Conservation (phyloP, 495 filamentous ascomycete genomes). For the Letharia lupina region DNA sequence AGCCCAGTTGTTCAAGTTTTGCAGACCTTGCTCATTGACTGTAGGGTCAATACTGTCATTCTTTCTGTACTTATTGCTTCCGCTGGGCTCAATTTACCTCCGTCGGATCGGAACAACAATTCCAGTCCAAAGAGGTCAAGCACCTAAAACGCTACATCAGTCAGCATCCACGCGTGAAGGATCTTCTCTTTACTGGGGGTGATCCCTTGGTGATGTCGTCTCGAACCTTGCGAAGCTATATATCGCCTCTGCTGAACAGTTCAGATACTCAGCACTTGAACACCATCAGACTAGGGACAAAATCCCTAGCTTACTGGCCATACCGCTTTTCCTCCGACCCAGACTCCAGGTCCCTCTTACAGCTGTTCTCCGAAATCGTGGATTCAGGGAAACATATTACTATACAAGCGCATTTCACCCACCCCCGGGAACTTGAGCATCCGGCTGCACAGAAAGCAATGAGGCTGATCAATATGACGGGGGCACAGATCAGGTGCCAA, state of each 20-base stretch:
- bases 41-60: slow-evolving; percentile 6
- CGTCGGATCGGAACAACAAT: slow-evolving; percentile 4
- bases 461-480: background rate
- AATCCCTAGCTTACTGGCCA: slow-evolving; percentile 6
- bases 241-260: background rate
- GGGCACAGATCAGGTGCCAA: slow-evolving; percentile 5
- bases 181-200: background rate
- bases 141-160: background rate
- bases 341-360: background rate
- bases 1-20: background rate
- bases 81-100: slow-evolving; percentile 7
- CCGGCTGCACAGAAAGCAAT: background rate
- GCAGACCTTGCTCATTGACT: background rate
- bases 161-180: slow-evolving; percentile 1
- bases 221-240: background rate
- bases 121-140: slow-evolving; percentile 5
- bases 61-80: slow-evolving; percentile 7
- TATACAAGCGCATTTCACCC: slow-evolving; percentile 4
- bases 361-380: background rate
- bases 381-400: slow-evolving; percentile 6
- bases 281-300: background rate
- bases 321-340: slow-evolving; percentile 2
- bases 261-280: background rate
- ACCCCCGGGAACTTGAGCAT: slow-evolving; percentile 1
- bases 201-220: slow-evolving; percentile 6